Percentiles rank a stretch among this genome's conserved stretches.
Evolutionary conservation across 176 grass and related monocot species (phyloP).

Genomic region (Dendrocalamus sinicus): DNA sequence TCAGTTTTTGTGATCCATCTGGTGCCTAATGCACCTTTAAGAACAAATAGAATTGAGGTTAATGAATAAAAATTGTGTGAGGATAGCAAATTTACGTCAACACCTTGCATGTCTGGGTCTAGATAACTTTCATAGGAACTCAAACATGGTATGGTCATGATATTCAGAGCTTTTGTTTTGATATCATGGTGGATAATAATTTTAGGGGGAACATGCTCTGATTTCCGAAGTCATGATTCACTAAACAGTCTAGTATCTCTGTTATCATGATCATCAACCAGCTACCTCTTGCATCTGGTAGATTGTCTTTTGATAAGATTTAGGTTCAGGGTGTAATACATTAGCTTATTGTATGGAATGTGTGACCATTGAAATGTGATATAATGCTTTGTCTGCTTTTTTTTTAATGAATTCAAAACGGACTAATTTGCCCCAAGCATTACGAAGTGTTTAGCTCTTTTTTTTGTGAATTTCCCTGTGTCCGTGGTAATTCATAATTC

Average conservation of each 20-base stretch:
- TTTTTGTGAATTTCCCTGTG: too few relatives aligned
- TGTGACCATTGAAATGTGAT: too few relatives aligned
- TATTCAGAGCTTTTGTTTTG: background rate
- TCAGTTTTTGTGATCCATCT: background rate
- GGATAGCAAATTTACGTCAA: background rate
- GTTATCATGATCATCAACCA: background rate
- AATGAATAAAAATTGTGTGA: background rate
- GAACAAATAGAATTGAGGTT: background rate
- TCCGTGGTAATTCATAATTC: too few relatives aligned
- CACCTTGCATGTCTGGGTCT: slow-evolving; percentile 15
- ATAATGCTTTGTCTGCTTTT: too few relatives aligned
- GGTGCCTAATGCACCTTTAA: background rate
- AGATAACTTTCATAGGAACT: background rate
- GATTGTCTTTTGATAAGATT: background rate
- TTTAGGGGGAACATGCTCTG: background rate
- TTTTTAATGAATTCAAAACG: too few relatives aligned
- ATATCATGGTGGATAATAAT: background rate
- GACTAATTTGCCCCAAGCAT: too few relatives aligned
- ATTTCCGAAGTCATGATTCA: background rate
- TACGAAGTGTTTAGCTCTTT: too few relatives aligned
- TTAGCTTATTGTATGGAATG: background rate
- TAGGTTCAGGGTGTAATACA: slow-evolving; percentile 2
- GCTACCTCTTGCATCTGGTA: background rate
- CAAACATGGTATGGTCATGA: slow-evolving; percentile 10
- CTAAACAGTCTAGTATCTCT: background rate